A percentile compares a stretch with the other conserved stretches of the same genome.
These are phyloP conservation scores for Neoascochyta sp. DNA, from an alignment of 2,329 filamentous ascomycete species.

Conservation along the genomic window DNA sequence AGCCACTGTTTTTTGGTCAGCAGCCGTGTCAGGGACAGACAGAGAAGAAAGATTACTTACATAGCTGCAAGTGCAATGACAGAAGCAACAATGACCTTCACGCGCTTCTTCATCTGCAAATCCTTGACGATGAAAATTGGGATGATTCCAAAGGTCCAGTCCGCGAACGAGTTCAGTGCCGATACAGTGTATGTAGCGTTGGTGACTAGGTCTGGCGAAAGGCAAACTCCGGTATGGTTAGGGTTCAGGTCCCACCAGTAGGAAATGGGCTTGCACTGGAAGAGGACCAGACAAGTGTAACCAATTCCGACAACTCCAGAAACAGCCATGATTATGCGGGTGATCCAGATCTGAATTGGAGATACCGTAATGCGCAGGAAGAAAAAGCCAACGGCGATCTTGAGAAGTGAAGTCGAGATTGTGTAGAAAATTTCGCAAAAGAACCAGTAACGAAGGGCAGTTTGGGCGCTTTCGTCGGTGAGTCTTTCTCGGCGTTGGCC, in stretches of 20 bases:
- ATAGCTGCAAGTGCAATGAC: slow-evolving; percentile 49
- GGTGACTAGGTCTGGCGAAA: slow-evolving; percentile 46
- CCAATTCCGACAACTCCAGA: slow-evolving; percentile 44
- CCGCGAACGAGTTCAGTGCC: slow-evolving; percentile 25
- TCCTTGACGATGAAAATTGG: slow-evolving; percentile 51
- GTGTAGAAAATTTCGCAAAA: slow-evolving; percentile 54
- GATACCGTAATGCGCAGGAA: slow-evolving; percentile 50
- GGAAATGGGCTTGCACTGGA: slow-evolving; percentile 51
- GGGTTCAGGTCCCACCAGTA: slow-evolving; percentile 48
- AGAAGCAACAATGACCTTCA: slow-evolving; percentile 51
- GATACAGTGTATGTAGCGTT: slow-evolving; percentile 45
- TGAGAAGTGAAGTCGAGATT: slow-evolving; percentile 46
- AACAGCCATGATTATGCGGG: slow-evolving; percentile 46
- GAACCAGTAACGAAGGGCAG: slow-evolving; percentile 46
- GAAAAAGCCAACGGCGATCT: slow-evolving; percentile 51
- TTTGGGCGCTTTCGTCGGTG: slow-evolving; percentile 22
- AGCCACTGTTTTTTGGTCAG: slow-evolving; percentile 36
- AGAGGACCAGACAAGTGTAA: slow-evolving; percentile 50
- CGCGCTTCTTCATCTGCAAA: slow-evolving; percentile 52
- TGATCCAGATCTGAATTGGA: slow-evolving; percentile 43
- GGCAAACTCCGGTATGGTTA: slow-evolving; percentile 41
- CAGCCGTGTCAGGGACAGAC: background rate
- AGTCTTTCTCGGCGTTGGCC: slow-evolving; percentile 34
- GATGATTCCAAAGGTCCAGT: slow-evolving; percentile 30
- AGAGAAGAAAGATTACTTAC: slow-evolving; percentile 14